Conservation (phyloP, 306 rosid genomes). For the Begonia masoniana region DNA sequence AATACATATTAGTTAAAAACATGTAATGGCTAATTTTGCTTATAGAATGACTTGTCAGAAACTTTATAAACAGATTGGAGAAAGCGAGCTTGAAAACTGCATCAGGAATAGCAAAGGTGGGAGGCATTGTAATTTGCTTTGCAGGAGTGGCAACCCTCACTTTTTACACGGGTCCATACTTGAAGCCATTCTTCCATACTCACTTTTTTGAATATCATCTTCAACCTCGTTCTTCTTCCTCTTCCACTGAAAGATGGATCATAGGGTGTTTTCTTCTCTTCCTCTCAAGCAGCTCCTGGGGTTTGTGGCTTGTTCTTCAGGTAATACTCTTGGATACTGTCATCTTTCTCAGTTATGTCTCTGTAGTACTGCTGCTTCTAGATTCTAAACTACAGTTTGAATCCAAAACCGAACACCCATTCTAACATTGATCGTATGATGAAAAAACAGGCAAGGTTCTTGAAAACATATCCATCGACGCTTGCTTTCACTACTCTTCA, state of each 20-base stretch:
- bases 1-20: too few relatives aligned
- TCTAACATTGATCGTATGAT: too few relatives aligned
- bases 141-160: conserved; percentile 40
- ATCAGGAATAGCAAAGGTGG: conserved; percentile 38
- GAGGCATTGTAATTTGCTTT: conserved; percentile 32
- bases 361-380: too few relatives aligned
- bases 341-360: too few relatives aligned
- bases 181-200: conserved; percentile 16
- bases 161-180: conserved; percentile 44
- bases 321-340: conserved; percentile 1
- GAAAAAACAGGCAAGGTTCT: conserved; percentile 29
- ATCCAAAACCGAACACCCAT: too few relatives aligned
- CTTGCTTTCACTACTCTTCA: conserved; percentile 63
- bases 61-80: conserved; percentile 31
- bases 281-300: conserved; percentile 25
- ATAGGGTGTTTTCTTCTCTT: conserved; percentile 35
- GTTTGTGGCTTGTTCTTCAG: conserved; percentile 49
- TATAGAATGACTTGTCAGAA: too few relatives aligned
- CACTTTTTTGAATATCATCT: conserved; percentile 9
- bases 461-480: conserved; percentile 63
- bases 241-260: conserved; percentile 30
- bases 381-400: too few relatives aligned
- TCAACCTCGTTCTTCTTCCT: conserved; percentile 16
- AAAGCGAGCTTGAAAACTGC: conserved; percentile 27
- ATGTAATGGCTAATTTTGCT: too few relatives aligned